Percentiles rank a stretch among this genome's conserved stretches.
phyloP scores from a whole-genome alignment of 139 green algal species.

The Asterochloris erici region DNA sequence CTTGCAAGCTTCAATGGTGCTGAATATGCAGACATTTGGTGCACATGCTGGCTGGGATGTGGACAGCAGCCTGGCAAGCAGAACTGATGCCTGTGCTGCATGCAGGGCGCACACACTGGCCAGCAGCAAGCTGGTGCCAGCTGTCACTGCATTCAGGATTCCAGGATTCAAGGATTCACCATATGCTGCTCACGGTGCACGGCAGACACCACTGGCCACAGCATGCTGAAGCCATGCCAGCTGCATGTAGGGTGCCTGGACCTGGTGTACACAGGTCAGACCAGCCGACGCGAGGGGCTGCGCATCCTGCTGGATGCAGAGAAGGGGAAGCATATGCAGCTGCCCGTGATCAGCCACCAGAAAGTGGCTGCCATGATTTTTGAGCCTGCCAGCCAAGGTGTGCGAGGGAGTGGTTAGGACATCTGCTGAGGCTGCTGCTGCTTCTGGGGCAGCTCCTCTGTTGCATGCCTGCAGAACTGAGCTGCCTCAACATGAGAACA shows the following conservation, averaged over 20 bases:
- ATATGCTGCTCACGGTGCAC: too few species aligned
- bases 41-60: too few species aligned
- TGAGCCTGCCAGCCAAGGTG: constrained; percentile 11
- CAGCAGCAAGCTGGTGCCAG: too few species aligned
- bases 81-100: too few species aligned
- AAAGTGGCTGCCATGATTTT: constrained; percentile 6
- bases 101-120: too few species aligned
- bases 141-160: too few species aligned
- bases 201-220: too few species aligned
- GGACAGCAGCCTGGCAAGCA: too few species aligned
- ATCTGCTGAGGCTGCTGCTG: too few species aligned
- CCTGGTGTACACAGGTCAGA: background rate
- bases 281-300: background rate
- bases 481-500: background rate
- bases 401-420: background rate
- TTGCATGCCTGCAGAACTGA: background rate
- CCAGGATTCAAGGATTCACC: too few species aligned
- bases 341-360: background rate
- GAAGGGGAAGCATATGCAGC: background rate
- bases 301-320: constrained; percentile 2
- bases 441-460: background rate
- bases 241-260: constrained; percentile 1
- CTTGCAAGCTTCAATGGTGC: too few species aligned
- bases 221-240: background rate
- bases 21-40: too few species aligned